A percentile compares a stretch with the other conserved stretches of the same genome.
phyloP scores from a whole-genome alignment of 441 rosid species.

The Lepidium campestre region DNA sequence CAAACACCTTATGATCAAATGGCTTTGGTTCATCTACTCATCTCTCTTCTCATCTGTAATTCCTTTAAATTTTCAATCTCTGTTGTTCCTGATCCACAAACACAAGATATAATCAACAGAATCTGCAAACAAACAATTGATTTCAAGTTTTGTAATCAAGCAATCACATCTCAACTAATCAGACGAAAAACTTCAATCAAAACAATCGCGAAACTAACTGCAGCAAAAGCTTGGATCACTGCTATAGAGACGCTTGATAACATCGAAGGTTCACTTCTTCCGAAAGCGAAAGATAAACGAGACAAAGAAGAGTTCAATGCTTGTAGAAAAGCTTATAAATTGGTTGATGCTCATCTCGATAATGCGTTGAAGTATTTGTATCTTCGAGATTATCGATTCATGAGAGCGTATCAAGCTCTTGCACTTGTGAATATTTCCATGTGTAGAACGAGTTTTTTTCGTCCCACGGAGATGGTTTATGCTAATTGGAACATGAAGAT shows the following conservation, averaged over 20 bases:
- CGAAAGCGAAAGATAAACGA: constrained; percentile 11
- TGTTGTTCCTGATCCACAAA: constrained; percentile 20
- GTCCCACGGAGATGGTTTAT: constrained; percentile 27
- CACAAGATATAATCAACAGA: constrained; percentile 29
- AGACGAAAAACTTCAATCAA: constrained; percentile 20
- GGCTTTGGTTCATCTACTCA: constrained; percentile 19
- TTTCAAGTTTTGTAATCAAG: constrained; percentile 21
- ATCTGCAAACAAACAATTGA: constrained; percentile 27
- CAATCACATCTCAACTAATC: constrained; percentile 22
- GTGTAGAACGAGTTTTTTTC: constrained; percentile 30
- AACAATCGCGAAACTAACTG: constrained; percentile 25
- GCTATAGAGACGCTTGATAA: constrained; percentile 27
- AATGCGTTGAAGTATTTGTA: constrained; percentile 29
- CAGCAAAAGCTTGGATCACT: constrained; percentile 30
- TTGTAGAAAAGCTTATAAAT: constrained; percentile 25
- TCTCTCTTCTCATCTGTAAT: constrained; percentile 22
- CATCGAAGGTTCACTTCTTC: constrained; percentile 24
- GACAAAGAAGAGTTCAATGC: constrained; percentile 16
- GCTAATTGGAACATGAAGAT: constrained; percentile 32
- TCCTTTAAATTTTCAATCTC: constrained; percentile 16
- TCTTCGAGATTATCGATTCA: constrained; percentile 17
- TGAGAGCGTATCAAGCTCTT: constrained; percentile 33
- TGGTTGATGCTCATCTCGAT: constrained; percentile 27
- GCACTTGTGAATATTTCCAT: constrained; percentile 23
- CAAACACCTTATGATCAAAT: constrained; percentile 10